Conservation (phyloP, 2,329 filamentous ascomycete species). For the Grosmannia serpens region DNA sequence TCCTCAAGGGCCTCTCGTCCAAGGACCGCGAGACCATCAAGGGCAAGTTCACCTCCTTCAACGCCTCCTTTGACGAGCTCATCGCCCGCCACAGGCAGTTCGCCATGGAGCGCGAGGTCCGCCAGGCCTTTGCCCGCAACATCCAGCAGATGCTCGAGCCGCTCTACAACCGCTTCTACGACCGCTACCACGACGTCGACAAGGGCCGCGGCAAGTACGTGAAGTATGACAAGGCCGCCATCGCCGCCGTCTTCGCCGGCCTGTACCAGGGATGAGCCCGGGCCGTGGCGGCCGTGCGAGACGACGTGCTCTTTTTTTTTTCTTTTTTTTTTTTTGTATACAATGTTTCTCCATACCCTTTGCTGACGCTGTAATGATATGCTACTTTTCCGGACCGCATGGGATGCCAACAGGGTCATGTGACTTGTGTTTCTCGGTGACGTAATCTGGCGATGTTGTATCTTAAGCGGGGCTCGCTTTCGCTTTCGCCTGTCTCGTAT, state of each 20-base stretch:
- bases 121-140: slow-evolving; percentile 66
- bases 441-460: neutral
- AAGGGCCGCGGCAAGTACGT: slow-evolving; percentile 98
- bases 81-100: slow-evolving; percentile 71
- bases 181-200: slow-evolving; percentile 93
- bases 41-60: slow-evolving; percentile 89
- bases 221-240: slow-evolving; percentile 83
- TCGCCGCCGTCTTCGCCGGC: slow-evolving; percentile 54
- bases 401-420: no score
- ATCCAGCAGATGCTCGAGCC: slow-evolving; percentile 88
- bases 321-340: neutral
- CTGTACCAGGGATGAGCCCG: slow-evolving; percentile 25
- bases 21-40: slow-evolving; percentile 97
- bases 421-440: neutral
- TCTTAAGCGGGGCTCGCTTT: no score
- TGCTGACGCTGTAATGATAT: no score
- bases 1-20: slow-evolving; percentile 70
- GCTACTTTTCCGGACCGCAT: no score
- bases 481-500: no score
- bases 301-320: neutral
- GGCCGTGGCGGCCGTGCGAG: neutral
- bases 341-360: no score
- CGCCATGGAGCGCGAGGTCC: slow-evolving; percentile 84
- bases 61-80: slow-evolving; percentile 80
- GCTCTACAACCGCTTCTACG: slow-evolving; percentile 90